Conservation (phyloP, 345 rosid species). For the Bruguiera parviflora region DNA sequence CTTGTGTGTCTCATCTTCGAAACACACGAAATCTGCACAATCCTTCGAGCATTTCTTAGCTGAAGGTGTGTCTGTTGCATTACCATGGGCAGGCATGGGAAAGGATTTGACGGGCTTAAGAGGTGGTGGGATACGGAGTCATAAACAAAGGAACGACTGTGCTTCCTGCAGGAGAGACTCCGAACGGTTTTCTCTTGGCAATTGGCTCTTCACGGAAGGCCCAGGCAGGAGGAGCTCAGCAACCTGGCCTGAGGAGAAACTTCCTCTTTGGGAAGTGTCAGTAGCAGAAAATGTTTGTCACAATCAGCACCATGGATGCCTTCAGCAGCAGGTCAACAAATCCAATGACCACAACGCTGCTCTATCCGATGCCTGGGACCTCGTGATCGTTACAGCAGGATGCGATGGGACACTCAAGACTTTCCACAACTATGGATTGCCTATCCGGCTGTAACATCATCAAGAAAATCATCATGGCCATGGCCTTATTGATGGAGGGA, state of each 20-base stretch:
- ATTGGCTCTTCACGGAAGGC: conserved; percentile 54
- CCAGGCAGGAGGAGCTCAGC: conserved; percentile 47
- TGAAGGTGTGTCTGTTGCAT: conserved; percentile 56
- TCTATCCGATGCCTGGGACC: conserved; percentile 59
- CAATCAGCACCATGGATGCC: conserved; percentile 2
- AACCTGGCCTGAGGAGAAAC: conserved; percentile 96
- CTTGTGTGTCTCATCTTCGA: conserved; percentile 29
- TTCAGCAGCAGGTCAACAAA: conserved; percentile 1
- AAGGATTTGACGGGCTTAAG: conserved; percentile 10
- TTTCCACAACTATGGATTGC: conserved; percentile 75
- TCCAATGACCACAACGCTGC: neutral
- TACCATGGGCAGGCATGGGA: conserved; percentile 55
- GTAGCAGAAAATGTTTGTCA: conserved; percentile 8
- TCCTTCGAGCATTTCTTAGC: conserved; percentile 72
- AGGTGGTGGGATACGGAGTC: conserved; percentile 9
- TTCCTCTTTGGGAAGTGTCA: conserved; percentile 39
- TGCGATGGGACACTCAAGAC: conserved; percentile 67
- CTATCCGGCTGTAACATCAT: conserved; percentile 29
- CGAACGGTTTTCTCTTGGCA: conserved; percentile 44
- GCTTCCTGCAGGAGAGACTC: conserved; percentile 30
- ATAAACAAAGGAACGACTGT: conserved; percentile 12
- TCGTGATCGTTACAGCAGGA: conserved; percentile 75
- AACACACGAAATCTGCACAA: conserved; percentile 39
- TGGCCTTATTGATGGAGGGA: conserved; percentile 1
- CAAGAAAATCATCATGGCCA: neutral